Evolutionary conservation across 805 yeast genomes (phyloP).

Genomic region (Yarrowia sp.): DNA sequence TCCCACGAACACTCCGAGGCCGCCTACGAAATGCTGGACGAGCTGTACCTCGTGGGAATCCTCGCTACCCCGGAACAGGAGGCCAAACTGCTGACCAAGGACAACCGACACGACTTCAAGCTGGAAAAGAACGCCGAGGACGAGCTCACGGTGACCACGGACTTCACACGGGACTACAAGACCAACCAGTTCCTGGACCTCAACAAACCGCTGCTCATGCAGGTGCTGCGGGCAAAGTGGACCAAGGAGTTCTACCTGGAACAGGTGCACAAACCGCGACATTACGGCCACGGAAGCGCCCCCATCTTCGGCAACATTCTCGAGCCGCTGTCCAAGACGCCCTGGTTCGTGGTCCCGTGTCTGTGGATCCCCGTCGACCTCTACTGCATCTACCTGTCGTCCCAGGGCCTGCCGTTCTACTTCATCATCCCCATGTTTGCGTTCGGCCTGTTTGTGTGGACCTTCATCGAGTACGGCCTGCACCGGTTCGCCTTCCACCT

Average conservation of each 20-base stretch:
- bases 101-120: slow-evolving; percentile 54
- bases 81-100: slow-evolving; percentile 67
- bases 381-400: slow-evolving; percentile 66
- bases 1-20: slow-evolving; percentile 83
- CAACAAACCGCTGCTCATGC: slow-evolving; percentile 78
- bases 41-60: slow-evolving; percentile 78
- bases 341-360: slow-evolving; percentile 92
- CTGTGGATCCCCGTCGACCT: slow-evolving; percentile 87
- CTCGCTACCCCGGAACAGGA: slow-evolving; percentile 84
- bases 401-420: slow-evolving; percentile 56
- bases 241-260: slow-evolving; percentile 89
- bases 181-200: slow-evolving; percentile 89
- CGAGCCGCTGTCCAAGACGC: slow-evolving; percentile 88
- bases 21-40: slow-evolving; percentile 86
- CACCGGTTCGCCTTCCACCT: slow-evolving; percentile 95
- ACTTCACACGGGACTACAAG: slow-evolving; percentile 69
- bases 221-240: slow-evolving; percentile 77
- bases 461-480: slow-evolving; percentile 82
- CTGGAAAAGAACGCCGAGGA: slow-evolving; percentile 69
- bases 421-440: slow-evolving; percentile 65
- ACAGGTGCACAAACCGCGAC: slow-evolving; percentile 97
- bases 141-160: slow-evolving; percentile 78
- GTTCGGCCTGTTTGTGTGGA: slow-evolving; percentile 91
- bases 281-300: slow-evolving; percentile 96
- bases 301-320: slow-evolving; percentile 93